Evolutionary conservation across 2,329 filamentous ascomycete genomes (phyloP).

Genomic region (Fusarium cyanostomum): DNA sequence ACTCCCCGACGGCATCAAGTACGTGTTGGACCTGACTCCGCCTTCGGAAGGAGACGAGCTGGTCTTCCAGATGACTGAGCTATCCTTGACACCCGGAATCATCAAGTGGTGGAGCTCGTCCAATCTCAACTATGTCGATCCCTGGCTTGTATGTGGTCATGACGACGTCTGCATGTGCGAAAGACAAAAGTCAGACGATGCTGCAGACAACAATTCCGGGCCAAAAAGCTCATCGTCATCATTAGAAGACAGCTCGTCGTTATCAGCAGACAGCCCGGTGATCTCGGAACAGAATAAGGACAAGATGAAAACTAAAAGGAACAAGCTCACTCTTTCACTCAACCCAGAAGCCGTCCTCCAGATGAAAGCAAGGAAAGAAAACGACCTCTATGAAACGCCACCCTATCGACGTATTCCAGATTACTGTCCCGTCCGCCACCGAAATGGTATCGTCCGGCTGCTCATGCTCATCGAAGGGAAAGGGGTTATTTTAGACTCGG

Average conservation of each 20-base stretch:
- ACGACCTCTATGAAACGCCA: constrained; percentile 40
- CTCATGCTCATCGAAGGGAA: constrained; percentile 66
- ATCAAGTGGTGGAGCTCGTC: constrained; percentile 62
- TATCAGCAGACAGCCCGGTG: neutral
- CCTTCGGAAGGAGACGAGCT: constrained; percentile 69
- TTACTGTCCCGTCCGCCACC: constrained; percentile 72
- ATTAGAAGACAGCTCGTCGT: neutral
- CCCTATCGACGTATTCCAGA: constrained; percentile 57
- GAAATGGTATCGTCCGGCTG: constrained; percentile 69
- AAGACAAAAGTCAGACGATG: neutral
- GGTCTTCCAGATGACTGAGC: constrained; percentile 65
- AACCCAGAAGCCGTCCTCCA: constrained; percentile 17
- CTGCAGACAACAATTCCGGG: neutral
- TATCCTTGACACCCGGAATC: constrained; percentile 66
- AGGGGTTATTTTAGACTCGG: constrained; percentile 68
- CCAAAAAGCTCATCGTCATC: neutral
- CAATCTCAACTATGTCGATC: constrained; percentile 46
- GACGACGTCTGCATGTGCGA: constrained; percentile 53
- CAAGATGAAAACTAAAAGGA: neutral
- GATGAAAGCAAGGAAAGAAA: constrained; percentile 37
- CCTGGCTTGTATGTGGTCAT: constrained; percentile 50
- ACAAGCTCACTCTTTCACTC: neutral
- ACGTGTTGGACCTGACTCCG: constrained; percentile 71
- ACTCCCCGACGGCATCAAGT: constrained; percentile 59
- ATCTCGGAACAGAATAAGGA: neutral